Evolutionary conservation across 768 basidiomycete genomes (phyloP), one percentile per base, ranked within the genome.

Genomic region (Boletus sp.): DNA sequence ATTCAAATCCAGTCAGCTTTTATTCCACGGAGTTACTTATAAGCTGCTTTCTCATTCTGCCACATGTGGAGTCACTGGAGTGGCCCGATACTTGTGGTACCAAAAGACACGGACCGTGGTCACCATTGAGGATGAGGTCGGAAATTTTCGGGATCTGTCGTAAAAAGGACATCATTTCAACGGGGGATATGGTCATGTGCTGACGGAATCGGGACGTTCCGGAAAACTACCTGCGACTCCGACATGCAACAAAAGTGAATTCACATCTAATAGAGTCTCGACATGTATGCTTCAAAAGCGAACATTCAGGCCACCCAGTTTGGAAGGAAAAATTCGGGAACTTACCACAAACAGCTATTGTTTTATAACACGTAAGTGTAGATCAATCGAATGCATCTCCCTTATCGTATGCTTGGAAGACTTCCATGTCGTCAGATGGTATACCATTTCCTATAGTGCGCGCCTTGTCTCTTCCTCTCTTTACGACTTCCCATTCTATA

Each of bases 401-500:
- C 54, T 63, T 63, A 8, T 30, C 35, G 39, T 56, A 45, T 42
- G 46, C 35, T 27, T 55, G 49, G 15, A 56, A 54, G 17, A 66
- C 56, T 25, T 65, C 64, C 3, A 58, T 47, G 25, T 50, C 57
- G 32, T 58, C 55, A 10, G 51, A 35, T 21, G 51, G 42, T 50
- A 34, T 13, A 37, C 49, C 53, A n/a, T 55, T 57, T 27, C 48
- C 55, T 7, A 34, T 30, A 8, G 41, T 13, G n/a, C 23, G 47
- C 3, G 49, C 25, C 52, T 23, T 53, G n/a, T 54, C 64, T 19
- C 55, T 63, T 34, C 73, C 70, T 64, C 75, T 77, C 72, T 83
- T 91, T 47, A 93, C 83, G 9, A 86, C 80, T 73, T 98, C 96
- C 97, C 96, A 99, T 73, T 99, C 97, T 39, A 98, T 83, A 35